Base-by-base conservation (phyloP, 306 rosid genomes). In the Crataegus laevigata region DNA sequence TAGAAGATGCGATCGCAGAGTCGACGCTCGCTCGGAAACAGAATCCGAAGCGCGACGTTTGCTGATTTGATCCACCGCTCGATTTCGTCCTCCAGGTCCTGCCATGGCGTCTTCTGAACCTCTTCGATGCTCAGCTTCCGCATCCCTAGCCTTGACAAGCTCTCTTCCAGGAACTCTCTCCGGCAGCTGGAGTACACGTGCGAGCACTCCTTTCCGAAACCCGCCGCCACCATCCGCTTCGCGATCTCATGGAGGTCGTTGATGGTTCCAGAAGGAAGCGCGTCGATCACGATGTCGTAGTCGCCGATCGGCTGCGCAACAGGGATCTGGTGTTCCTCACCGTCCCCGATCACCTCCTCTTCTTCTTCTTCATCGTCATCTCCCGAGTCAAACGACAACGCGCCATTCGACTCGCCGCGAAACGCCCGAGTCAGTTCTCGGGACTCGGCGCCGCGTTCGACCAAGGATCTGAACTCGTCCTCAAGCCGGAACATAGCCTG, bases 371-470 rank as follows among this genome's bases (percentile, higher is more conserved):
- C 97, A 3, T 81, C 91, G 11, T 91, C 97, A 3, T 81, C 91
- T 17, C 82, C 96, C 13, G 94, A 90, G 17, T 92, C 99, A 15
- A 77, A 89, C 32, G 87, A 85, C 12, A 85, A 60, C 45, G 86
- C 82, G 5, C 84, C 91, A 15, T 84, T 68, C 4, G 93, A 87
- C 77, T 85, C 93, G 19, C 77, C 81, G 45, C 82, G 78, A 55
- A 71, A 74, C 43, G 82, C 77, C 28, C 89, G 89, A 42, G 83
- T 82, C 52, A 91, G 68, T 65, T 85, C 96, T 29, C 87, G 86
- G 28, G 98, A 88, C 87, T 89, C 96, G 7, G 91, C 97, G 5
- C 96, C 97, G 43, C 97, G 96, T 68, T 89, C 97, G 89, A 92
- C 89, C 83, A 94, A 82, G 19, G 96, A 86, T 58, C 98, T 75